These are phyloP conservation scores for Colletotrichum gloeosporioides DNA, from an alignment of 2,329 filamentous ascomycete species.

Conservation along the genomic window DNA sequence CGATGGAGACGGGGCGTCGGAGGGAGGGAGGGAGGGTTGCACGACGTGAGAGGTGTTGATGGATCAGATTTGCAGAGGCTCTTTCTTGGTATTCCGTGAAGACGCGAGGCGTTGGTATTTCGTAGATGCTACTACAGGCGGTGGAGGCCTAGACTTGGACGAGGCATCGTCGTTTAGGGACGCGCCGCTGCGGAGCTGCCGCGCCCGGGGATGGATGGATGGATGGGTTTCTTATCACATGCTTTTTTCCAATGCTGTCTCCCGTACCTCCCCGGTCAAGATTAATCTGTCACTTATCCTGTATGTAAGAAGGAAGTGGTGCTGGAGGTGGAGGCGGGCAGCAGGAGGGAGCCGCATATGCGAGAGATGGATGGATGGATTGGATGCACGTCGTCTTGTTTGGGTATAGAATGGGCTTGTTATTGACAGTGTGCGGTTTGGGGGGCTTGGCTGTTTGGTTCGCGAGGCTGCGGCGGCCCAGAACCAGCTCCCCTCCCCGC, in stretches of 20 bases:
- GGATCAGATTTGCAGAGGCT: neutral
- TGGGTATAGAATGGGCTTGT: neutral
- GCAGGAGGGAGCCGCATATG: conserved; percentile 7
- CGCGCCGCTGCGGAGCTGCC: neutral
- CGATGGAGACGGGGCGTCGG: neutral
- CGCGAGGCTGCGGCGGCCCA: neutral
- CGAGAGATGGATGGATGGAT: neutral
- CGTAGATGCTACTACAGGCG: neutral
- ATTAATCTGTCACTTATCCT: neutral
- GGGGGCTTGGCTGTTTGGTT: neutral
- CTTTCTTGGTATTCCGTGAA: neutral
- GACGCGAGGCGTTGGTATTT: neutral
- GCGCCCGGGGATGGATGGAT: neutral
- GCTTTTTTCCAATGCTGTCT: neutral
- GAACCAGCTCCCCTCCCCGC: neutral
- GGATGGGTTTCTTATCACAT: conserved; percentile 1
- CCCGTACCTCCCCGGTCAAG: neutral
- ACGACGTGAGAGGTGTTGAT: neutral
- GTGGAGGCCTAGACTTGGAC: neutral
- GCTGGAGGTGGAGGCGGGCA: neutral
- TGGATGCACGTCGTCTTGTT: neutral
- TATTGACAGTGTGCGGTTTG: conserved; percentile 2
- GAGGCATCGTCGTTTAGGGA: neutral
- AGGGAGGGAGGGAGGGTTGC: neutral
- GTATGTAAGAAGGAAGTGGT: neutral